These are phyloP conservation scores for Pestalotiopsis fici DNA, from an alignment of 2,329 filamentous ascomycete genomes.

Conservation along the genomic window DNA sequence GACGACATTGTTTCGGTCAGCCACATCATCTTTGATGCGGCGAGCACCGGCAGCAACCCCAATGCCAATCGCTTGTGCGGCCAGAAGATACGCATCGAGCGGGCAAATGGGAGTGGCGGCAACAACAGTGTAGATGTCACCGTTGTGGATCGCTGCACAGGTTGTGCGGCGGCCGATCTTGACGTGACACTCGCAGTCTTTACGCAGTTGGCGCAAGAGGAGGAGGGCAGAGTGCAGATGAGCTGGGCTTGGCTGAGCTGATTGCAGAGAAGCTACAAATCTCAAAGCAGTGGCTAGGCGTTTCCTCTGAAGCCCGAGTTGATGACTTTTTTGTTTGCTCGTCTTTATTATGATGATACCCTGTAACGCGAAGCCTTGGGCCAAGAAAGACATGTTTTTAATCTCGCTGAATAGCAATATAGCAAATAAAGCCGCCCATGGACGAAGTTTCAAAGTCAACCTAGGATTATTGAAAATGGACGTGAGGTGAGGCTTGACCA, in stretches of 20 bases:
- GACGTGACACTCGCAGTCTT: conserved; percentile 51
- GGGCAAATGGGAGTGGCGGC: conserved; percentile 44
- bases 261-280: neutral
- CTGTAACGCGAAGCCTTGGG: neutral
- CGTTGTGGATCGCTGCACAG: conserved; percentile 68
- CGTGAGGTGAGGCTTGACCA: too few species aligned
- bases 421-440: neutral
- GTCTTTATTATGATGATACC: neutral
- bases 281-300: neutral
- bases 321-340: neutral
- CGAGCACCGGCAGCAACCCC: conserved; percentile 38
- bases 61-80: conserved; percentile 63
- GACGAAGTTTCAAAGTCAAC: too few species aligned
- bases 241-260: conserved; percentile 37
- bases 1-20: conserved; percentile 70
- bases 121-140: conserved; percentile 50
- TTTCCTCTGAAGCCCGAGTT: neutral
- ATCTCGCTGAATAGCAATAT: neutral
- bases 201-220: conserved; percentile 43
- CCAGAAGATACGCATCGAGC: conserved; percentile 61
- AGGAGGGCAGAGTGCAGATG: conserved; percentile 37
- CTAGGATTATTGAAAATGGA: too few species aligned
- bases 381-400: neutral
- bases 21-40: conserved; percentile 65
- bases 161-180: conserved; percentile 46